phyloP scores from a whole-genome alignment of 805 yeast species.

The Saccharomycopsis guyanensis region DNA sequence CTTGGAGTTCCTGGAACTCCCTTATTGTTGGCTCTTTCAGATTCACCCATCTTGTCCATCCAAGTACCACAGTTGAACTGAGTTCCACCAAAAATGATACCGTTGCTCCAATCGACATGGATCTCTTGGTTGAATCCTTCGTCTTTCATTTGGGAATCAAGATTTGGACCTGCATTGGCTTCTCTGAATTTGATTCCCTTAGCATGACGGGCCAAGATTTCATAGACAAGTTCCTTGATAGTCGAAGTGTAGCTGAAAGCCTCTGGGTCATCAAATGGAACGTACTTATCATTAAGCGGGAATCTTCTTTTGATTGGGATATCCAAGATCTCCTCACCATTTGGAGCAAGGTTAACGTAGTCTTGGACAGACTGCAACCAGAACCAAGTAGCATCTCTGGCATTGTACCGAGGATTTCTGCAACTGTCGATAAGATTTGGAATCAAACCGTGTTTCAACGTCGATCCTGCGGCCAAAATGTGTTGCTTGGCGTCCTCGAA shows the following conservation, averaged over 20 bases:
- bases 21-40: conserved; percentile 67
- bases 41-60: conserved; percentile 99
- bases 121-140: conserved; percentile 86
- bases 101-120: conserved; percentile 80
- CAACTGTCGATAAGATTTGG: conserved; percentile 93
- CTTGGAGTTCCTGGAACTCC: conserved; percentile 98
- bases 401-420: conserved; percentile 87
- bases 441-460: conserved; percentile 89
- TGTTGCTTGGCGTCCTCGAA: conserved; percentile 73
- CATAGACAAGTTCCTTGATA: conserved; percentile 72
- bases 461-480: conserved; percentile 79
- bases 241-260: conserved; percentile 71
- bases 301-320: conserved; percentile 75
- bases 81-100: conserved; percentile 84
- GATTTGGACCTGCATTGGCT: conserved; percentile 85
- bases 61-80: conserved; percentile 95
- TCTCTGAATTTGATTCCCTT: conserved; percentile 81
- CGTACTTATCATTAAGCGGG: conserved; percentile 79
- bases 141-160: conserved; percentile 88
- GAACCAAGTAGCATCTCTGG: conserved; percentile 97
- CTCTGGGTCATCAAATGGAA: conserved; percentile 56
- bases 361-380: conserved; percentile 85
- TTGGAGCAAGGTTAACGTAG: conserved; percentile 58
- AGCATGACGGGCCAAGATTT: conserved; percentile 83
- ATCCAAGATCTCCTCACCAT: conserved; percentile 58